Conservation (phyloP, 176 grass and related monocot species). For the Secale cereale region DNA sequence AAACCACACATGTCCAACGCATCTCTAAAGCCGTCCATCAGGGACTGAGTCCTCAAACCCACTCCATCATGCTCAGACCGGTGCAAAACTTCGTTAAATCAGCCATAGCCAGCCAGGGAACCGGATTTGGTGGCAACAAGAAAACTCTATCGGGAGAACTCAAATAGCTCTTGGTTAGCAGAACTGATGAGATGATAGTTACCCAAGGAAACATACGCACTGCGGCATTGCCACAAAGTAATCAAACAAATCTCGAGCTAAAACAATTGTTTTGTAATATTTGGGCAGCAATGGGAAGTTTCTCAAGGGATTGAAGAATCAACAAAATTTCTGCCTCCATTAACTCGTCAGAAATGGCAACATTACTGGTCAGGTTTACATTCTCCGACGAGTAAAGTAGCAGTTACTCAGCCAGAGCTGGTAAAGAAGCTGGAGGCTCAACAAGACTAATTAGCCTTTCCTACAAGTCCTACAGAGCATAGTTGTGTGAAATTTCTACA, state of each 20-base stretch:
- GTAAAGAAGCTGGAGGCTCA: neutral
- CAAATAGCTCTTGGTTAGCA: neutral
- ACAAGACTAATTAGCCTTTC: conserved; percentile 17
- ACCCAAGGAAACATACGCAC: neutral
- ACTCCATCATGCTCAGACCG: too few relatives aligned
- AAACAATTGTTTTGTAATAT: neutral
- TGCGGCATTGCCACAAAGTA: neutral
- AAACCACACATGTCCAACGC: too few relatives aligned
- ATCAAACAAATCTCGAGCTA: neutral
- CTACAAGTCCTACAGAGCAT: neutral
- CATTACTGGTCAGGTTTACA: neutral
- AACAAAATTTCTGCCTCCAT: conserved; percentile 30
- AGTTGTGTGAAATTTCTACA: conserved; percentile 7
- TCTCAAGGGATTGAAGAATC: neutral
- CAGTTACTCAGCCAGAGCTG: conserved; percentile 28
- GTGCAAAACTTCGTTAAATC: too few relatives aligned
- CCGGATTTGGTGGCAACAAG: neutral
- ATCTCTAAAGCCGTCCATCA: too few relatives aligned
- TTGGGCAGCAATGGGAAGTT: neutral
- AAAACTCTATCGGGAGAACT: neutral
- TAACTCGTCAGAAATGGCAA: conserved; percentile 19
- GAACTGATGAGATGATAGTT: too few relatives aligned
- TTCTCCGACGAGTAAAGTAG: neutral
- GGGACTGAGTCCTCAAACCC: too few relatives aligned
- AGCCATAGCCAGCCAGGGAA: too few relatives aligned